Evolutionary conservation across 176 grass and related monocot genomes (phyloP).

Genomic region (Ampelocalamus luodianensis): DNA sequence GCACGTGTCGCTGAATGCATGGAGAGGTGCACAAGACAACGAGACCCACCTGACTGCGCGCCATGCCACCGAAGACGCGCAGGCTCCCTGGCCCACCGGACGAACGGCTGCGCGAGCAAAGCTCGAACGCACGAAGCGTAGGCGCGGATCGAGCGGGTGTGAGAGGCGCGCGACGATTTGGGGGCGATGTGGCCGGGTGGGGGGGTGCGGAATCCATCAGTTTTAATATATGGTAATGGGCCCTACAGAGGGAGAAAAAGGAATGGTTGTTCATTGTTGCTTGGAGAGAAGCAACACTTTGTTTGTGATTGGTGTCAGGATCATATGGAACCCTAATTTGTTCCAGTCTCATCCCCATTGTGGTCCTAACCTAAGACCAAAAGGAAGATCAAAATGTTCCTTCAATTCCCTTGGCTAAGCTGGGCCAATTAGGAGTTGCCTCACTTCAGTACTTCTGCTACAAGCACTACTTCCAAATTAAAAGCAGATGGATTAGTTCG

Average conservation of each 20-base stretch:
- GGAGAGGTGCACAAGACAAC: too few species aligned
- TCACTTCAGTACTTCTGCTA: constrained; percentile 13
- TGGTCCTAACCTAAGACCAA: constrained; percentile 23
- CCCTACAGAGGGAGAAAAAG: constrained; percentile 33
- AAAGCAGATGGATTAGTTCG: constrained; percentile 42
- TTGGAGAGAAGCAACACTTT: constrained; percentile 38
- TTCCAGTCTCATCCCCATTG: constrained; percentile 17
- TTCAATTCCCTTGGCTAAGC: not conserved
- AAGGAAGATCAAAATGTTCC: not conserved
- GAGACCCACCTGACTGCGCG: too few species aligned
- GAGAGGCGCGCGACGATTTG: too few species aligned
- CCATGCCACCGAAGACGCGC: too few species aligned
- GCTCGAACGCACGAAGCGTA: too few species aligned
- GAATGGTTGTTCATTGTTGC: constrained; percentile 34
- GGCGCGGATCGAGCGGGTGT: too few species aligned
- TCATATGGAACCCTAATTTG: constrained; percentile 12
- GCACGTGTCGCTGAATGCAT: too few species aligned
- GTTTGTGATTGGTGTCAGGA: not conserved
- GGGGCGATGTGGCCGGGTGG: too few species aligned
- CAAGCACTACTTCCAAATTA: not conserved
- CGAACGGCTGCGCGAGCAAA: too few species aligned
- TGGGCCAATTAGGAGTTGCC: not conserved
- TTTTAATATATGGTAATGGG: too few species aligned
- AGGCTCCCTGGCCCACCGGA: too few species aligned
- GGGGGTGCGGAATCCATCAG: too few species aligned